Evolutionary conservation across 345 rosid species (phyloP), one percentile per base, ranked within the genome.

Genomic region (Arabis hirsuta): DNA sequence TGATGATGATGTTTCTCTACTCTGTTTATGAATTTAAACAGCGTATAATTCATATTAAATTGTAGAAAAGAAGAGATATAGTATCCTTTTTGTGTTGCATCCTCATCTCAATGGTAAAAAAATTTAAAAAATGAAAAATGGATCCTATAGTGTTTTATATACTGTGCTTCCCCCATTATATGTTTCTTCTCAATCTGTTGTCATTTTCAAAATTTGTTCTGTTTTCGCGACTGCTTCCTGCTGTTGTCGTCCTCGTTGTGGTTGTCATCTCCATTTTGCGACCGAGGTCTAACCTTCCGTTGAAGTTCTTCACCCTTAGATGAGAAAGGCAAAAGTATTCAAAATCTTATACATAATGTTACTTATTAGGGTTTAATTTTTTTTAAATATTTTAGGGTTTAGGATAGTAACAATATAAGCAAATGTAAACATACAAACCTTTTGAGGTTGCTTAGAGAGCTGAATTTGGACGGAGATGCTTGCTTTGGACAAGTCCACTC

Each of bases 401-500:
- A 22, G 24, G 29, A 27, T 27, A 27, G 29, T 27, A 27, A 27
- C 3, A 27, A 27, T 1, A 27, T 2, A 27, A 27, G 29, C 29
- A 27, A 27, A 32, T 32, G 36, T 32, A 32, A 32, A 32, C 2
- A 32, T 11, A 36, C 61, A 3, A n/a, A 59, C 74, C 74, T 59
- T 26, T 39, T 41, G 51, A 53, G 61, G 45, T 67, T 75, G 85
- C 79, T 89, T 92, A 41, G 95, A 93, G 2, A 92, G 77, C 51
- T 88, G 84, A 16, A 92, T 88, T 66, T 92, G 86, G 67, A 92
- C 94, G 8, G 94, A 88, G 72, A 92, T 72, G 80, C 74, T 89
- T 76, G 96, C 94, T 74, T 79, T 76, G 20, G 96, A 86, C 78
- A 92, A 81, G 72, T 90, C 96, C 32, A 92, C 90, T 55, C 98